Base-by-base conservation (phyloP, 345 rosid genomes). In the Arabidopsis arenosa region DNA sequence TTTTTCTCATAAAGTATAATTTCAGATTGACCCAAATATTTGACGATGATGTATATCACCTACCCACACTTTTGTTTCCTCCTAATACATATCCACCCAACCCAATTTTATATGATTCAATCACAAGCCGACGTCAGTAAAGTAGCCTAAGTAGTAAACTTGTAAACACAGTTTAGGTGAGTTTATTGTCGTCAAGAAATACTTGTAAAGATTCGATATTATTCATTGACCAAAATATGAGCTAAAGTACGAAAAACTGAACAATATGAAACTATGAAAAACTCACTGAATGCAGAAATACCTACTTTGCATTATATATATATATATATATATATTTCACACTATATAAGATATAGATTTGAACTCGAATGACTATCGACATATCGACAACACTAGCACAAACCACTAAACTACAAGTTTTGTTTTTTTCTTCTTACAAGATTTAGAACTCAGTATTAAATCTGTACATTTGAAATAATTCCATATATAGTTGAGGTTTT, bases 1-100 rank as follows among this genome's bases (percentile, higher is more conserved):
- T 21, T 75, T 75, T 59, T 48, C 48, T 39, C n/a, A 60, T 68
- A 75, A 61, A 63, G 63, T 45, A 61, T 68, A 53, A 52, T 75
- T 75, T 68, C 51, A 28, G 56, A 76, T 41, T 55, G 75, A 69
- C 63, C 39, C 69, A 58, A 52, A 76, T 68, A 75, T 59, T 48
- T 75, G 63, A 32, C 15, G 74, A 75, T 60, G 63, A 61, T 75
- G 63, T 51, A 52, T 57, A 14, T 59, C 67, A 66, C 79, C 73
- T 66, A 66, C 74, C 73, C 55, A 60, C 37, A 75, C 74, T 75
- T 75, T 75, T 40, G 28, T 59, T 67, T 48, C 30, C 37, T 67
- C 62, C 44, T 37, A 58, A 74, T 64, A 49, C 54, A 58, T 39
- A 28, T 54, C 68, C 55, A 75, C 74, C 74, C 64, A 70, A 56